Evolutionary conservation across 225 moss, liverwort and hornwort genomes (phyloP), one percentile per base, ranked within the genome.

Genomic region (Climacium dendroides): DNA sequence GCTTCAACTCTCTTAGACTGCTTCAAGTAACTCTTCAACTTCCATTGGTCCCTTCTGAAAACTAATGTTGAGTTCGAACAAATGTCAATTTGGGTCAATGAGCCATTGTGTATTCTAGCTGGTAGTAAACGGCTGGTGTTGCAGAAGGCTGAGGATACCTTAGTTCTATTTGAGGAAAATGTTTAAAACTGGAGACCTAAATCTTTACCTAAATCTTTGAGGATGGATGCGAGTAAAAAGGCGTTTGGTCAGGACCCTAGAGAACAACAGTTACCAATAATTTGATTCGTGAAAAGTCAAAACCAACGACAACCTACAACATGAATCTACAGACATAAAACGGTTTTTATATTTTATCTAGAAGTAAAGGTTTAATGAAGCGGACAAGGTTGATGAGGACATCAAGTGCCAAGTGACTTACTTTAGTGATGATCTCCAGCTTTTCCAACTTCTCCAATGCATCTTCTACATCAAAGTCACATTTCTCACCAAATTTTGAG

Each of bases 391-490:
- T 74, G 63, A 60, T 64, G 37, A 55, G 74, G 55, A 83, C 35
- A 57, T 73, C 80, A 79, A 86, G 61, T 75, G 79, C 75, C 62
- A 80, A 59, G 83, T 59, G 71, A 69, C 90, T 88, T 89, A 93
- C 94, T 85, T 92, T 92, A 47, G 88, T 80, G 74, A 94, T 78
- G 55, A 94, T 93, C n/a, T 85, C 91, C 84, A 94, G 82, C 69
- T 92, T 94, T 74, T 89, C 91, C 87, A 92, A 81, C 89, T 94
- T 94, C 78, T 85, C 54, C 53, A 93, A 72, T 30, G 94, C 94
- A 92, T 94, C 93, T 69, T 92, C 83, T 59, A 94, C 94, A 88
- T 94, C 94, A 76, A 94, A 94, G 74, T 94, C 94, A 86, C 94
- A 94, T 89, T 89, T 89, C 85, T 94, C 93, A 85, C 89, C 89